Base-by-base conservation (phyloP, 805 yeast genomes). In the Metschnikowia borealis region DNA sequence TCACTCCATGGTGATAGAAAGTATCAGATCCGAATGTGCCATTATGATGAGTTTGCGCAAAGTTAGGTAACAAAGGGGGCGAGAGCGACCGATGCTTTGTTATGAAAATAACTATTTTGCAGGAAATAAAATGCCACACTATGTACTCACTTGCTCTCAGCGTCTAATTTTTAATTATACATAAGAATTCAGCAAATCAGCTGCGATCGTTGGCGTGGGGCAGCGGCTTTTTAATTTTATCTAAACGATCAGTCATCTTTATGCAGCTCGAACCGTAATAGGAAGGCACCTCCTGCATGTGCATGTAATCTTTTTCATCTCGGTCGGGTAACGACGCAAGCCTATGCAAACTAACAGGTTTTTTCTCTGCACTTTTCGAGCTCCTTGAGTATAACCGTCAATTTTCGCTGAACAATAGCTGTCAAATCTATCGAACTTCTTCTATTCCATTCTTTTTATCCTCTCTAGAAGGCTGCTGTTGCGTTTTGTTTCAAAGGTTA, bases 241-340 rank as follows among this genome's bases (percentile, higher is more conserved):
- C 58, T 54, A 54, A 54, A 48, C 52, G 54, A 54, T 54, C 58
- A 46, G 50, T 41, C 38, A 47, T 42, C 38, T 26, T 39, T 23
- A 42, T 38, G 52, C 52, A 33, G 51, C 47, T 38, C 35, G 35
- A 33, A 35, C 50, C 44, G 38, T n/a, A 38, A 38, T 18, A 32
- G 47, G 44, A 39, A 43, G 47, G 46, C 48, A 46, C 46, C 23
- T 41, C 56, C 56, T 43, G 60, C 44, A 46, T 44, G 43, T 14
- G 17, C 43, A 39, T 42, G 38, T 57, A 54, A 57, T 57, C 61
- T 57, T 51, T 57, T 57, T 44, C 59, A 57, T 57, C 61, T 44
- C 48, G 47, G 49, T 52, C 55, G 61, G 58, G 58, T 54, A 53
- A 53, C 59, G 17, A 47, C 48, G 48, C 50, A 36, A 53, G 43